phyloP scores from a whole-genome alignment of 768 basidiomycete genomes.

The Calocera viscosa region DNA sequence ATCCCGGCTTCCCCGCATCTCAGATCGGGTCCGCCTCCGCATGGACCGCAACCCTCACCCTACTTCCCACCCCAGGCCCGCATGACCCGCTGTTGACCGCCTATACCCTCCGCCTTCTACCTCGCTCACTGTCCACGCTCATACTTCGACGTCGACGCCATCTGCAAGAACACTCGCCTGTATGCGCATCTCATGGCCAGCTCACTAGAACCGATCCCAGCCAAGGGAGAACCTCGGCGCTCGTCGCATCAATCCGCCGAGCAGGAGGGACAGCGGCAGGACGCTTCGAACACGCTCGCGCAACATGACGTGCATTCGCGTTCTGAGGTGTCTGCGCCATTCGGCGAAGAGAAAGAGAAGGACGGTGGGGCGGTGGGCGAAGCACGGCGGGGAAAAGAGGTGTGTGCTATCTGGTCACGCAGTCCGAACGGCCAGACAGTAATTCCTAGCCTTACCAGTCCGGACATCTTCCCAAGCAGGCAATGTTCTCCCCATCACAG shows the following conservation, averaged over 20 bases:
- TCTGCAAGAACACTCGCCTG: too few relatives aligned
- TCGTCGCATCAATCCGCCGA: slow-evolving; percentile 1
- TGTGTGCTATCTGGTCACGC: not conserved
- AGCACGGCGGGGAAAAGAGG: not conserved
- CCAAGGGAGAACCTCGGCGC: not conserved
- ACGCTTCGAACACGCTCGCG: not conserved
- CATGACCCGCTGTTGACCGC: too few relatives aligned
- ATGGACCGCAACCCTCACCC: not conserved
- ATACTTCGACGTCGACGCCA: too few relatives aligned
- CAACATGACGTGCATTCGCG: not conserved
- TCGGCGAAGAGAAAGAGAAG: not conserved
- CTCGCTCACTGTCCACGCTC: too few relatives aligned
- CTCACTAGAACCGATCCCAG: not conserved
- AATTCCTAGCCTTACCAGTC: not conserved
- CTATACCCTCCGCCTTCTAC: too few relatives aligned
- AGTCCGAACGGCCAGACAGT: not conserved
- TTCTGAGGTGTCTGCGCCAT: not conserved
- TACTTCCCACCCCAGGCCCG: too few relatives aligned
- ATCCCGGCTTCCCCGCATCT: not conserved
- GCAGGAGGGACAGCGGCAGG: not conserved
- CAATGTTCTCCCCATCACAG: not conserved
- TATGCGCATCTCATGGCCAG: too few relatives aligned
- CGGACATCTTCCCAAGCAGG: not conserved
- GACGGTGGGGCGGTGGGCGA: not conserved
- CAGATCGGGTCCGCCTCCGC: not conserved